Evolutionary conservation across 495 filamentous ascomycete genomes (phyloP).

Genomic region (Lindgomyces ingoldianus): DNA sequence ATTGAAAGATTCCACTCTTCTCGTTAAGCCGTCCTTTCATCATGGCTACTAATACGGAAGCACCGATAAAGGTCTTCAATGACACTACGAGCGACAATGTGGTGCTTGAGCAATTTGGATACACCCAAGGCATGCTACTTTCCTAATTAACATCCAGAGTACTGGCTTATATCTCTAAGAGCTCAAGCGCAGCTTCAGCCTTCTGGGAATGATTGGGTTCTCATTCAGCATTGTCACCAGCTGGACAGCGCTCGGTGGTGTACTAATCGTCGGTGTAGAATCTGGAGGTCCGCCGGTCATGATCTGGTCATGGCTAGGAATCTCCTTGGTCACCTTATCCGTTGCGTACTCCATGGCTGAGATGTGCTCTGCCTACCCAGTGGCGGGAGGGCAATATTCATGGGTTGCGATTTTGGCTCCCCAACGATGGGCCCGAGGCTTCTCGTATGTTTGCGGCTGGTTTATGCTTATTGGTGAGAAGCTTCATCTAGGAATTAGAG

Average conservation of each 20-base stretch:
- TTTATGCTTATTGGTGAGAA: conserved; percentile 43
- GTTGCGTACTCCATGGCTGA: conserved; percentile 62
- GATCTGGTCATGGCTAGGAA: conserved; percentile 58
- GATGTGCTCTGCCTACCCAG: conserved; percentile 58
- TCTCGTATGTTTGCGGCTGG: conserved; percentile 42
- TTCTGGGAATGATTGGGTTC: conserved; percentile 62
- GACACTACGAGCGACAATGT: conserved; percentile 32
- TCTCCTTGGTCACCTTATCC: conserved; percentile 53
- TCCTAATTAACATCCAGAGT: background rate
- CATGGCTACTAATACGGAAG: conserved; percentile 7
- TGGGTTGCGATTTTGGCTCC: conserved; percentile 61
- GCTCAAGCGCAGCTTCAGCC: conserved; percentile 59
- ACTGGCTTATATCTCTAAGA: conserved; percentile 42
- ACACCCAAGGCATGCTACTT: conserved; percentile 51
- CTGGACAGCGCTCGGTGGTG: conserved; percentile 59
- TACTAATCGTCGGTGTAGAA: conserved; percentile 58
- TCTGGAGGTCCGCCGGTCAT: conserved; percentile 60
- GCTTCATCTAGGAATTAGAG: background rate
- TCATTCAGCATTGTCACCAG: conserved; percentile 61
- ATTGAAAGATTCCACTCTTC: too few relatives aligned
- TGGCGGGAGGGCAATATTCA: conserved; percentile 58
- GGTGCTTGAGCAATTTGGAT: conserved; percentile 37
- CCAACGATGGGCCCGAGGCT: conserved; percentile 43
- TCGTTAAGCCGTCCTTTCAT: background rate
- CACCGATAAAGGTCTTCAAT: conserved; percentile 25